Conservation (phyloP, 1,284 basidiomycete genomes). For the Earliella scabrosa region DNA sequence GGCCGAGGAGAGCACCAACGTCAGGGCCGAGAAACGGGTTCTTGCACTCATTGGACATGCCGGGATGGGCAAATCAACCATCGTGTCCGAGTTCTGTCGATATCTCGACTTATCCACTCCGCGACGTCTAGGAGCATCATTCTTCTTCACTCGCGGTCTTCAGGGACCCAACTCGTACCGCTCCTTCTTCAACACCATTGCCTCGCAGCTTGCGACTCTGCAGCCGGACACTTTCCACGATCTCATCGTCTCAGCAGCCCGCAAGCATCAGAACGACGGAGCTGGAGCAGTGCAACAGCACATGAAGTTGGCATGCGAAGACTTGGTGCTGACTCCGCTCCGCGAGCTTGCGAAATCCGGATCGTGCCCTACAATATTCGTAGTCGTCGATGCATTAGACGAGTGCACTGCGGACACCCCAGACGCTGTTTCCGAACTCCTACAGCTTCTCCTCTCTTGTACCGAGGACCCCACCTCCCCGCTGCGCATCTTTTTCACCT, state of each 20-base stretch:
- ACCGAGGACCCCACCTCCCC: background rate
- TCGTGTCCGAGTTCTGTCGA: constrained; percentile 13
- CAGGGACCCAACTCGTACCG: constrained; percentile 2
- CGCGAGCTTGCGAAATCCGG: too few relatives aligned
- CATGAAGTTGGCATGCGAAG: too few relatives aligned
- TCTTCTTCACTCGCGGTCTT: constrained; percentile 3
- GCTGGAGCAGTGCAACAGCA: background rate
- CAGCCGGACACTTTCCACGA: background rate
- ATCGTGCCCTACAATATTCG: background rate
- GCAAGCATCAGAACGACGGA: background rate
- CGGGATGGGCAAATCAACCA: constrained; percentile 21
- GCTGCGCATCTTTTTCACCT: background rate
- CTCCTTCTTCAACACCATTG: constrained; percentile 12
- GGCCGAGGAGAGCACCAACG: background rate
- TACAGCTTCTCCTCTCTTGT: background rate
- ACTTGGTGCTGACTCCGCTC: too few relatives aligned
- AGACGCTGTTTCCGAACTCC: constrained; percentile 3
- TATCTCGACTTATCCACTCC: too few relatives aligned
- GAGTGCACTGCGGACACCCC: constrained; percentile 4
- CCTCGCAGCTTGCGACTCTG: constrained; percentile 3
- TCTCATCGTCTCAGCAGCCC: background rate
- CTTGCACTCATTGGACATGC: constrained; percentile 12
- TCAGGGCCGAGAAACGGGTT: background rate
- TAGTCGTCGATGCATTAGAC: constrained; percentile 5
- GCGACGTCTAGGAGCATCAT: background rate